These are phyloP conservation scores for Cytospora piceicola DNA, from an alignment of 2,329 filamentous ascomycete genomes.

Conservation along the genomic window DNA sequence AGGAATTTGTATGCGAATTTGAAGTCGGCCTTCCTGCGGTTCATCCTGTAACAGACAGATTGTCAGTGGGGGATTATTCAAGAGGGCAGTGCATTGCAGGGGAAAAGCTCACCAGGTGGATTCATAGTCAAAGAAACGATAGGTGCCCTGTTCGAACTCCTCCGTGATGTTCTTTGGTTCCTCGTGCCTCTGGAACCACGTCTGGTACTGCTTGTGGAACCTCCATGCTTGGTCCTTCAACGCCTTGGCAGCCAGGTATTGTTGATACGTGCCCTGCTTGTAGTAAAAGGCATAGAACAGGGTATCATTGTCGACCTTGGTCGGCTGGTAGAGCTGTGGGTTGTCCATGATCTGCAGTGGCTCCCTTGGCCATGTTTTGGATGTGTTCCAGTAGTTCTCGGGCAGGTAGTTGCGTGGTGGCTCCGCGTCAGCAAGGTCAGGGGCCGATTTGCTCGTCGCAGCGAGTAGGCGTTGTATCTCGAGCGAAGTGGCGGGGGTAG, in stretches of 20 bases:
- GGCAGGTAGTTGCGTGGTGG: constrained; percentile 84
- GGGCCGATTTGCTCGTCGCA: constrained; percentile 72
- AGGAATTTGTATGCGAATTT: constrained; percentile 98
- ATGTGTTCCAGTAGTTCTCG: constrained; percentile 71
- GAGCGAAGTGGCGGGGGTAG: constrained; percentile 60
- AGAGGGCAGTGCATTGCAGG: background rate
- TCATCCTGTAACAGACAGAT: constrained; percentile 74
- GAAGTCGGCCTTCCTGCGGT: constrained; percentile 95
- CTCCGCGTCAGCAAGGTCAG: constrained; percentile 79
- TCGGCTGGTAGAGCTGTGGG: constrained; percentile 71
- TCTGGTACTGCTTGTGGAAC: constrained; percentile 99
- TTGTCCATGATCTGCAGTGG: constrained; percentile 92
- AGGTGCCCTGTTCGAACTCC: constrained; percentile 98
- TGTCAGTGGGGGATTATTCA: constrained; percentile 6
- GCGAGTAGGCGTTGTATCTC: constrained; percentile 75
- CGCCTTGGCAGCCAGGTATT: constrained; percentile 94
- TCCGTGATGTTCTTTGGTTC: constrained; percentile 99
- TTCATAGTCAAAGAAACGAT: constrained; percentile 99
- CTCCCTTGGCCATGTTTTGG: constrained; percentile 84
- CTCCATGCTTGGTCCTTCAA: constrained; percentile 98
- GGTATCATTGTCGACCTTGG: constrained; percentile 89
- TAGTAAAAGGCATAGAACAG: constrained; percentile 99
- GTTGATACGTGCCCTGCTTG: constrained; percentile 92
- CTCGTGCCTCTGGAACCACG: constrained; percentile 98
- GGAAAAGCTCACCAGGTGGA: constrained; percentile 84